Base-by-base conservation (phyloP, 345 rosid species). In the Atalantia buxifolia region DNA sequence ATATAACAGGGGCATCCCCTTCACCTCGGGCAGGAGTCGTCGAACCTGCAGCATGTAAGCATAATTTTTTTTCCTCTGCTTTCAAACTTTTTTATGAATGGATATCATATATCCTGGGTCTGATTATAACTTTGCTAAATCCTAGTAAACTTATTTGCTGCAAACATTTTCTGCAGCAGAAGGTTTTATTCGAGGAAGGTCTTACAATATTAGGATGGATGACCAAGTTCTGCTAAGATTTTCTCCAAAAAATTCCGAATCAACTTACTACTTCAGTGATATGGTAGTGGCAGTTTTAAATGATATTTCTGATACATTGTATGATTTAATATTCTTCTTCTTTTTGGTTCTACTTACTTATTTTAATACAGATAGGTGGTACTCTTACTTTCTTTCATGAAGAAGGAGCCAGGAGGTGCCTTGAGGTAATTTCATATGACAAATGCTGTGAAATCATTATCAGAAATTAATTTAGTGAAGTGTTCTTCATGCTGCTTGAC, bases 201-300 rank as follows among this genome's bases (percentile, higher is more conserved):
- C 99, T n/a, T 96, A 94, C 83, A 96, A 96, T 81, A 94, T 96
- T 77, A 89, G 92, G 85, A 87, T 96, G 97, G 99, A 96, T 86
- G 94, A 91, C 75, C 88, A 83, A 84, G 94, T 96, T 81, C 82
- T 96, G 69, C 92, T 96, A 69, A 89, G 97, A 88, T 94, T 94
- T 85, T 96, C 97, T 72, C 98, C 98, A 1, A 96, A 86, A 79
- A 92, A 92, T 76, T 90, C 98, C 2, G 98, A 94, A 70, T 91
- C 99, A 40, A 90, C 92, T 13, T 96, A 90, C 86, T 96, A 92
- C 88, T 96, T 96, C 85, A 90, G 98, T 86, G 99, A 96, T 78
- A 87, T 88, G 91, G 98, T 96, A 88, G 67, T 66, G 68, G 45
- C 77, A 63, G 42, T 81, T 74, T 76, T 81, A 25, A 59, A 24